Percentiles rank a stretch among this genome's conserved stretches.
phyloP scores from a whole-genome alignment of 2,329 filamentous ascomycete species.

The Monilinia fructicola region DNA sequence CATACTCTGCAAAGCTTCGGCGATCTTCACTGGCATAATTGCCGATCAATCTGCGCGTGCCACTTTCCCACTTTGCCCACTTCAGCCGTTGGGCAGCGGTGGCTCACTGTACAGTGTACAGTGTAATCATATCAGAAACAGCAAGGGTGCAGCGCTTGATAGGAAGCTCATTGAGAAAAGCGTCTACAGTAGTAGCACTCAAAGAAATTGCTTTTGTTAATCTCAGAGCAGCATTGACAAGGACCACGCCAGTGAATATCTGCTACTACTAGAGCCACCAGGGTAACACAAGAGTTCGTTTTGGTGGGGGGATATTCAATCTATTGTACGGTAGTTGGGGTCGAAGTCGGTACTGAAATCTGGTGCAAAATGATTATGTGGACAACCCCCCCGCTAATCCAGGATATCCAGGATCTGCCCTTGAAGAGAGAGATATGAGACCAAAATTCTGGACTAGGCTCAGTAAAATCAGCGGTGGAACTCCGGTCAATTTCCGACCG shows the following conservation, averaged over 20 bases:
- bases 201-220: slow-evolving; percentile 10
- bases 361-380: slow-evolving; percentile 16
- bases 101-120: no score
- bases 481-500: slow-evolving; percentile 8
- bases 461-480: slow-evolving; percentile 1
- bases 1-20: background rate
- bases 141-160: slow-evolving; percentile 11
- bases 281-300: background rate
- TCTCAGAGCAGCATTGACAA: slow-evolving; percentile 5
- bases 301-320: background rate
- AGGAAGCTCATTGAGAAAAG: background rate
- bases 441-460: slow-evolving; percentile 10
- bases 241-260: slow-evolving; percentile 1
- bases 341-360: slow-evolving; percentile 19
- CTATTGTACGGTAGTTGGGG: slow-evolving; percentile 2
- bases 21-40: slow-evolving; percentile 14
- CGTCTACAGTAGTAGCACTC: background rate
- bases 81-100: slow-evolving; percentile 19
- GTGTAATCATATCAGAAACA: background rate
- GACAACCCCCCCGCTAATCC: slow-evolving; percentile 15
- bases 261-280: background rate
- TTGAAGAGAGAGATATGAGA: slow-evolving; percentile 13
- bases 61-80: slow-evolving; percentile 14
- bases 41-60: slow-evolving; percentile 8
- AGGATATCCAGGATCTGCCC: background rate